phyloP scores from a whole-genome alignment of 352 stramenopile species.

The Phytopythium helicoides region DNA sequence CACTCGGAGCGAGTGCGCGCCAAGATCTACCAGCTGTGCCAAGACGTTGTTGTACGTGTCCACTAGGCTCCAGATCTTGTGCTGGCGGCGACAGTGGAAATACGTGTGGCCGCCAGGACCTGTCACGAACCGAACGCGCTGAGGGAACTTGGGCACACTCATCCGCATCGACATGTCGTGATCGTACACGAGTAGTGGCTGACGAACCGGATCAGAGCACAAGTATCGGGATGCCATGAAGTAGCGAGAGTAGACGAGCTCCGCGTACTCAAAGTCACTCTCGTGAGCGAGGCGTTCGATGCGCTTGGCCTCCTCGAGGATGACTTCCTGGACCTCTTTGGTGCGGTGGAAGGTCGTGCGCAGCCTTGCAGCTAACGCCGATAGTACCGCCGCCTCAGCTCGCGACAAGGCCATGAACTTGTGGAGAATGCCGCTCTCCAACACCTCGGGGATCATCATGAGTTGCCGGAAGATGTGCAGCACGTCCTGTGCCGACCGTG shows the following conservation, averaged over 20 bases:
- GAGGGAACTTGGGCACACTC: constrained; percentile 11
- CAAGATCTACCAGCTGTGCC: constrained; percentile 9
- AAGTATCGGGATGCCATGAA: constrained; percentile 19
- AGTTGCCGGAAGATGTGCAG: constrained; percentile 25
- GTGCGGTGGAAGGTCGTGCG: constrained; percentile 7
- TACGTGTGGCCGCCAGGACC: constrained; percentile 17
- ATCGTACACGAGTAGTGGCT: constrained; percentile 23
- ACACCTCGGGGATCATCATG: constrained; percentile 22
- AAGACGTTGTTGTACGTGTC: constrained; percentile 24
- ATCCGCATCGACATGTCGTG: constrained; percentile 23
- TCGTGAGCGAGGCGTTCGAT: constrained; percentile 8
- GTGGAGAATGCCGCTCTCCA: constrained; percentile 22
- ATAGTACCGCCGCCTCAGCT: constrained; percentile 3
- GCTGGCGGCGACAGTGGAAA: constrained; percentile 12
- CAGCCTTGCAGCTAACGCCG: constrained; percentile 8
- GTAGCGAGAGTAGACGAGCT: constrained; percentile 17
- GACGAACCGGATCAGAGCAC: constrained; percentile 17
- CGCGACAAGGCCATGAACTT: constrained; percentile 7
- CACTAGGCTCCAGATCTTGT: constrained; percentile 12
- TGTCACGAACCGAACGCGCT: constrained; percentile 11
- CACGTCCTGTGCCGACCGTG: constrained; percentile 16
- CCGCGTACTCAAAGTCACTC: constrained; percentile 18
- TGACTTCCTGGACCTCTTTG: constrained; percentile 13
- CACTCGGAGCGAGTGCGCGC: not conserved
- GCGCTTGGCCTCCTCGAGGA: constrained; percentile 15